Percentiles rank a stretch among this genome's conserved stretches.
phyloP scores from a whole-genome alignment of 2,329 filamentous ascomycete species.

The Aspergillus fructus region DNA sequence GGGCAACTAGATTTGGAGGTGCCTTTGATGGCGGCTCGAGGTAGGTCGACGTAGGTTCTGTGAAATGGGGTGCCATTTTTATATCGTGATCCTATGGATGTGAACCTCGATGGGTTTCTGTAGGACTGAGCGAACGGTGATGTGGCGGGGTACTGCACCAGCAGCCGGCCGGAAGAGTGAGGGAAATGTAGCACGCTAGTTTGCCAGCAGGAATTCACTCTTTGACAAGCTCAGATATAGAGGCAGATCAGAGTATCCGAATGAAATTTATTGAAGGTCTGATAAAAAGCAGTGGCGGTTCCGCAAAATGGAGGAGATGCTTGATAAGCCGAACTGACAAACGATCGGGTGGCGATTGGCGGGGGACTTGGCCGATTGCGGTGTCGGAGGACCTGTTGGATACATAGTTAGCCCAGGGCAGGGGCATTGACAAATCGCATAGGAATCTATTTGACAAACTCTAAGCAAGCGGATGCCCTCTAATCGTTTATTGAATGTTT shows the following conservation, averaged over 20 bases:
- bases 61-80: slow-evolving; percentile 78
- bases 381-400: slow-evolving; percentile 12
- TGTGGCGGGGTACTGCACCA: neutral
- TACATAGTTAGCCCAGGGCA: no score
- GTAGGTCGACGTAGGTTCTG: slow-evolving; percentile 70
- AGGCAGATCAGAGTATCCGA: neutral
- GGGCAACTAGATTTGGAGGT: slow-evolving; percentile 83
- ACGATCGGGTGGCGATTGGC: slow-evolving; percentile 28
- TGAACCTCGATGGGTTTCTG: neutral
- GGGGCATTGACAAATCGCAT: neutral
- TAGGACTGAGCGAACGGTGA: neutral
- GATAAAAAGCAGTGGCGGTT: slow-evolving; percentile 23
- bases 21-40: slow-evolving; percentile 73
- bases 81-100: neutral
- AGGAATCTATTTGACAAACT: neutral
- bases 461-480: neutral
- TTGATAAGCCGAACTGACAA: slow-evolving; percentile 38
- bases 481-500: neutral
- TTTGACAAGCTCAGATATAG: neutral
- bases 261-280: neutral
- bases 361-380: slow-evolving; percentile 13
- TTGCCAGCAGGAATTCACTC: neutral
- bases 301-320: slow-evolving; percentile 18
- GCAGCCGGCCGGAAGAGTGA: neutral
- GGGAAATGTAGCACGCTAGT: neutral